Evolutionary conservation across 1,284 basidiomycete genomes (phyloP), one percentile per base, ranked within the genome.

Genomic region (Porogramme epimiltina): DNA sequence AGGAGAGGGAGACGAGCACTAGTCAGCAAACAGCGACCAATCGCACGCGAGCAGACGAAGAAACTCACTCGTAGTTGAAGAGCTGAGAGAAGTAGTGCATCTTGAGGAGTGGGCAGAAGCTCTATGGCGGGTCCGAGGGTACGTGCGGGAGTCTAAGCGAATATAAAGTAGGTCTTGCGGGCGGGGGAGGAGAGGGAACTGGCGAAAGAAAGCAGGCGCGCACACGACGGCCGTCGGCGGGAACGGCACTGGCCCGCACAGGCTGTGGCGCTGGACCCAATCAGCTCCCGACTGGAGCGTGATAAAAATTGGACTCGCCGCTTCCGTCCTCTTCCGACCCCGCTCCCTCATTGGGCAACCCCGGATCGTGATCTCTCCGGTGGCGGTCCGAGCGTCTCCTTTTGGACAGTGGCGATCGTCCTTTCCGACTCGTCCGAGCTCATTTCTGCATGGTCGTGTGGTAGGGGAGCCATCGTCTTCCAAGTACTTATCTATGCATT

Each of bases 1-100:
- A 18, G 40, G 33, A 24, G n/a, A 10, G 24, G 19, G 15, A 41
- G 38, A 42, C 40, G 28, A 42, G 47, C 34, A 22, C 19, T 20
- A 20, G 44, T 64, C 53, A 65, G 57, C 52, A 62, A 10, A 23
- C 45, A 56, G 49, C 55, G 51, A 31, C 15, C 13, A 42, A 38
- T 28, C 54, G 49, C 50, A 50, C 47, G 47, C 42, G 38, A 13
- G 24, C 44, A 26, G 42, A 42, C 34, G 1, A 76, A 28, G 16
- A 6, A 5, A 45, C 82, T 68, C 61, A 89, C 87, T 88, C 84
- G 62, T 88, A 89, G 62, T 79, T 79, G 67, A 82, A 87, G n/a
- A 76, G 67, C 67, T 89, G 86, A 20, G 85, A 87, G 69, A 89
- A 87, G 70, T 89, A 85, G 67, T 88, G 87, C 87, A 89, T 89